These are phyloP conservation scores for Komagataella ulmi DNA, from an alignment of 805 yeast species.

Conservation along the genomic window DNA sequence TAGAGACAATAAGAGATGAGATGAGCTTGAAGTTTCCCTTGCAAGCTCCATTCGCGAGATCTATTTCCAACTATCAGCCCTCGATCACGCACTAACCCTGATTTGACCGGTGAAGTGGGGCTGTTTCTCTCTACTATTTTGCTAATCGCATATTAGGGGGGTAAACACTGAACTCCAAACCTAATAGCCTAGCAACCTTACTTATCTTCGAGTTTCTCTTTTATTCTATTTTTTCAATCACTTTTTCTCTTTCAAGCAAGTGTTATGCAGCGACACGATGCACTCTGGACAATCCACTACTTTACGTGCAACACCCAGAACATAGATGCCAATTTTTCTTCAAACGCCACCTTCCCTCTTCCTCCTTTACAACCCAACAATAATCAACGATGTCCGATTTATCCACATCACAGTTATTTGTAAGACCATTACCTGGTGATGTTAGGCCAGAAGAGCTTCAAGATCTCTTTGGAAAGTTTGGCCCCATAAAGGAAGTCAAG, in stretches of 20 bases:
- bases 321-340: not conserved
- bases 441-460: conserved; percentile 37
- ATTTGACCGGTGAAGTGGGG: not conserved
- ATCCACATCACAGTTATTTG: conserved; percentile 23
- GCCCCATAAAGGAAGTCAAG: conserved; percentile 55
- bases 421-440: conserved; percentile 23
- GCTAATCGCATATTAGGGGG: not conserved
- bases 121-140: not conserved
- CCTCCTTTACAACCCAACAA: not conserved
- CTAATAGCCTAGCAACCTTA: too few species aligned
- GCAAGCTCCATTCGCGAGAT: not conserved
- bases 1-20: not conserved
- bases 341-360: not conserved
- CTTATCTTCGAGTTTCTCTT: too few species aligned
- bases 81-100: not conserved
- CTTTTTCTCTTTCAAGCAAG: too few species aligned
- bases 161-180: too few species aligned
- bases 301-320: not conserved
- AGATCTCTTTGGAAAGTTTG: conserved; percentile 53
- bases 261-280: too few species aligned
- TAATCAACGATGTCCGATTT: conserved; percentile 10
- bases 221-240: too few species aligned
- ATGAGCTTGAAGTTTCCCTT: not conserved
- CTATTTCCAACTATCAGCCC: not conserved
- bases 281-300: not conserved